Conservation (phyloP, 2,329 filamentous ascomycete genomes). For the Fusarium humuli region DNA sequence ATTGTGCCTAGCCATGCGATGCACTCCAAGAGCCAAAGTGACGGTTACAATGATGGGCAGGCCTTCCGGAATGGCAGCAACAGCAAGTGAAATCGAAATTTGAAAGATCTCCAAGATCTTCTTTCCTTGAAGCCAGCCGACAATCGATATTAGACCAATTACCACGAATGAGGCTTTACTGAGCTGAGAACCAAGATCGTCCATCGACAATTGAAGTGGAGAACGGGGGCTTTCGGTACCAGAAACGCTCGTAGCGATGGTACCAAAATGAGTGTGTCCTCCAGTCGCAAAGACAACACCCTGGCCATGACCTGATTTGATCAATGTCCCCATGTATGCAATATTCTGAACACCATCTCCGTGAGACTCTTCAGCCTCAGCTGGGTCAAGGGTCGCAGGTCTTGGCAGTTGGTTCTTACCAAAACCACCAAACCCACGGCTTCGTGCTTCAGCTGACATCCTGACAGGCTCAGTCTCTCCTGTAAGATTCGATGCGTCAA, state of each 20-base stretch:
- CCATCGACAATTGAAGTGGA: constrained; percentile 95
- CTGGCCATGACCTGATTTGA: constrained; percentile 94
- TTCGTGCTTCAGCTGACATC: constrained; percentile 74
- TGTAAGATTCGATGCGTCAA: constrained; percentile 96
- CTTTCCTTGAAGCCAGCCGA: constrained; percentile 92
- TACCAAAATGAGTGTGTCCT: constrained; percentile 92
- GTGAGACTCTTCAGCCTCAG: constrained; percentile 69
- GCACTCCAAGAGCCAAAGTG: constrained; percentile 91
- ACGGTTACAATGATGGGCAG: constrained; percentile 98
- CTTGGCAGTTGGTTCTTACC: constrained; percentile 47
- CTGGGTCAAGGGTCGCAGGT: constrained; percentile 56
- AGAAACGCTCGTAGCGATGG: constrained; percentile 92
- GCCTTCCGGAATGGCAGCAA: constrained; percentile 95
- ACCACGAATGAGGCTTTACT: constrained; percentile 97
- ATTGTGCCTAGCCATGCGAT: constrained; percentile 94
- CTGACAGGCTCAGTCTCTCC: constrained; percentile 95
- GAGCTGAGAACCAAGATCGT: constrained; percentile 93
- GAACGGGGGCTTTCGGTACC: constrained; percentile 96
- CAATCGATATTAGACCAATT: constrained; percentile 90
- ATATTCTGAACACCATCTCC: constrained; percentile 87
- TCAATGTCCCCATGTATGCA: constrained; percentile 97
- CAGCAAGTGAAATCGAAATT: constrained; percentile 94
- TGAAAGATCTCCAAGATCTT: constrained; percentile 94
- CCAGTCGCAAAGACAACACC: constrained; percentile 98
- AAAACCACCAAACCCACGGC: constrained; percentile 46